Base-by-base conservation (phyloP, 768 basidiomycete genomes). In the Russula foetens region DNA sequence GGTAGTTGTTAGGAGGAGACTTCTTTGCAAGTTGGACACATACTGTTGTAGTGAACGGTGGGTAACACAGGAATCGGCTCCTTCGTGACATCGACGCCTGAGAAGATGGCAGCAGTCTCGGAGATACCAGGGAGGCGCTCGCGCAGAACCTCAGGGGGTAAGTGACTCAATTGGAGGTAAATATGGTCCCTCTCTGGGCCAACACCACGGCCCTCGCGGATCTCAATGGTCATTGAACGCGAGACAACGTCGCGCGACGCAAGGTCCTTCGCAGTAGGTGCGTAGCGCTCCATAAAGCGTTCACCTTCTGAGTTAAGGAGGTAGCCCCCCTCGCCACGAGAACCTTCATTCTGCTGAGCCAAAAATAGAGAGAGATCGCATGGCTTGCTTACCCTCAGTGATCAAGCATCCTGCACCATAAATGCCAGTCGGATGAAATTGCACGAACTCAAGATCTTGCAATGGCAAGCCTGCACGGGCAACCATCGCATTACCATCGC, bases 211-310 rank as follows among this genome's bases (percentile, higher is more conserved):
- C 97, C 97, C 72, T 99, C 97, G 61, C 97, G 90, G 69, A 99
- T 91, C 74, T 99, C 97, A 67, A 98, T 81, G 48, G 97, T 99
- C 96, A 98, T 99, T 54, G 92, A 94, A 68, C 97, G 93, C 51
- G 97, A 98, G 35, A 99, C 97, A 70, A 99, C 97, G 71, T 99
- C 97, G 71, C 97, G 94, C 48, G 97, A 99, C 44, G 97, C 97
- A 67, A 99, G 84, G 80, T 99, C 97, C 81, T 98, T 98, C 63
- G 97, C 97, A 46, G 96, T 98, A 11, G 97, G 97, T 0, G 97
- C 97, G 73, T 98, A 98, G 73, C 96, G 92, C 75, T 98, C 96
- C 97, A 99, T 99, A 81, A 99, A 99, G 61, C 97, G 90, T 75
- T 99, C 97, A 72, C 97, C 97, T 79, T 98, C 89, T 9, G 93